phyloP scores from a whole-genome alignment of 75 land plant genomes.

The Larix kaempferi region DNA sequence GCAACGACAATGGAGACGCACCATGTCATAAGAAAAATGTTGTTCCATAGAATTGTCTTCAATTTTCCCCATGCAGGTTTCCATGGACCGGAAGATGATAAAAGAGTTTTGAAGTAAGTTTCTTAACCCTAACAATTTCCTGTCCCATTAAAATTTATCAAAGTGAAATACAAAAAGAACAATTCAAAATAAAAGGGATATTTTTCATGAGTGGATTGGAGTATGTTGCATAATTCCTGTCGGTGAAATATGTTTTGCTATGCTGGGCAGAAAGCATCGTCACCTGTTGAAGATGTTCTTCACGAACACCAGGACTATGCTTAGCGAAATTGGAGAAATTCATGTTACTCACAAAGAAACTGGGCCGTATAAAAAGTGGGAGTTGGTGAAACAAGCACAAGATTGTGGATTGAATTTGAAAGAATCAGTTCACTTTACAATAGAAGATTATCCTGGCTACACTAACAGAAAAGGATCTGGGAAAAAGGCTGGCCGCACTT shows the following conservation, averaged over 20 bases:
- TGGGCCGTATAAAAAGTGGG: conserved; percentile 7
- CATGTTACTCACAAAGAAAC: conserved; percentile 11
- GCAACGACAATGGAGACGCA: conserved; percentile 39
- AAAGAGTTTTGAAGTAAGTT: background rate
- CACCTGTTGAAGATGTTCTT: conserved; percentile 6
- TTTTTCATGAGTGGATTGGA: too few species aligned
- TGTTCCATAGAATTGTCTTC: conserved; percentile 45
- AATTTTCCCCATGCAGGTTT: conserved; percentile 71
- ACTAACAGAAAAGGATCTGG: conserved; percentile 15
- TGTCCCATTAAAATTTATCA: too few species aligned
- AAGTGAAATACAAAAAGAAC: too few species aligned
- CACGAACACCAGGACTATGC: conserved; percentile 6
- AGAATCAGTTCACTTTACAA: background rate
- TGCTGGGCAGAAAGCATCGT: background rate
- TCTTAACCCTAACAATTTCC: too few species aligned
- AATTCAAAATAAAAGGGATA: too few species aligned
- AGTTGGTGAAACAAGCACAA: conserved; percentile 9
- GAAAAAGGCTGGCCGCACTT: conserved; percentile 11
- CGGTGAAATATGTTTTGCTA: too few species aligned
- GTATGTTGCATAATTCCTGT: too few species aligned
- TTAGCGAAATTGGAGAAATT: conserved; percentile 4
- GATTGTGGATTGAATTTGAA: conserved; percentile 7
- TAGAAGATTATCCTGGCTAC: conserved; percentile 15
- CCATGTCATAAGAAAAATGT: conserved; percentile 6
- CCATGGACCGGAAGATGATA: conserved; percentile 18